Conservation (phyloP, 1,284 basidiomycete species). For the Papiliotrema terrestris region DNA sequence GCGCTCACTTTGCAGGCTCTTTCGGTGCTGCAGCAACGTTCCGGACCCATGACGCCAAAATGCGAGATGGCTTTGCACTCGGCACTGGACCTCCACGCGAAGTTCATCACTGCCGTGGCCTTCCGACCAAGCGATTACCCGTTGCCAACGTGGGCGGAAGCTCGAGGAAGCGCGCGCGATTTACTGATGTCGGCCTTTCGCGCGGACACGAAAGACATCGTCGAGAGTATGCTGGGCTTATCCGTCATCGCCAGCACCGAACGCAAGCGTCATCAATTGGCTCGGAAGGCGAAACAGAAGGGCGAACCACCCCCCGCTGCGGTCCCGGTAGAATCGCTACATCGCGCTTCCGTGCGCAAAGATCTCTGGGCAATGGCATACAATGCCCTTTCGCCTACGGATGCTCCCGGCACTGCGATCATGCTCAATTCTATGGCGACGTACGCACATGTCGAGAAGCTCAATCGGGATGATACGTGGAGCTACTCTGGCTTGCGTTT, state of each 20-base stretch:
- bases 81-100: conserved; percentile 44
- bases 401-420: conserved; percentile 58
- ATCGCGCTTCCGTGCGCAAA: conserved; percentile 49
- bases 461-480: conserved; percentile 50
- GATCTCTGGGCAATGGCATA: conserved; percentile 69
- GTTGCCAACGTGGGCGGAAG: conserved; percentile 25
- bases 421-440: conserved; percentile 60
- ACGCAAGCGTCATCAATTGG: conserved; percentile 16
- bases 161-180: conserved; percentile 39
- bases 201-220: conserved; percentile 39
- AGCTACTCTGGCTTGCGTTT: conserved; percentile 26
- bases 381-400: conserved; percentile 57
- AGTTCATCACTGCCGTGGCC: conserved; percentile 59
- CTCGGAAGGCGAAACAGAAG: conserved; percentile 14
- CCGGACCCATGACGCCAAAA: conserved; percentile 3
- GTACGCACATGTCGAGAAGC: conserved; percentile 63
- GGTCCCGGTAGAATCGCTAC: conserved; percentile 23
- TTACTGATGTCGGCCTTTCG: conserved; percentile 45
- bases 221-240: conserved; percentile 30
- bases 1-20: conserved; percentile 13
- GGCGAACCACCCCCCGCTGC: conserved; percentile 13
- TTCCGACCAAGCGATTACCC: conserved; percentile 52
- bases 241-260: conserved; percentile 29
- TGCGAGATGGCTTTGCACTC: conserved; percentile 19
- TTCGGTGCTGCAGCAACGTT: conserved; percentile 10